Evolutionary conservation across 208 protist species (phyloP).

Genomic region (Vickermania ingenoplastis): DNA sequence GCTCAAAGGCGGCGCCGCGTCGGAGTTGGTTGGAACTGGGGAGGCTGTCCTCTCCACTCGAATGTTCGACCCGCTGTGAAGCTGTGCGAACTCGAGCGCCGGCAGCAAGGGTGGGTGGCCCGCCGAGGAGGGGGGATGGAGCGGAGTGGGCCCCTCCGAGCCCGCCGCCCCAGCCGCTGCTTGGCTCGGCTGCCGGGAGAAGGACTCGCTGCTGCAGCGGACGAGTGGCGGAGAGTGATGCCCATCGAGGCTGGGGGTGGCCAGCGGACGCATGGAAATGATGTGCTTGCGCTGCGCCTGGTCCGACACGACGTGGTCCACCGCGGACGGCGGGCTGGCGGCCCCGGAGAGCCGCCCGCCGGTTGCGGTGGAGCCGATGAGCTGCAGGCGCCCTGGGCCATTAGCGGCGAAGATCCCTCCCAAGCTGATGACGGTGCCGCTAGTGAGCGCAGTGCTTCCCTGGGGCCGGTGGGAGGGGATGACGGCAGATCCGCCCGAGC

Average conservation of each 20-base stretch:
- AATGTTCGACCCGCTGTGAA: background rate
- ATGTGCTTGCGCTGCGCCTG: background rate
- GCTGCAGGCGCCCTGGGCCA: no score
- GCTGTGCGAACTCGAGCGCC: conserved; percentile 1
- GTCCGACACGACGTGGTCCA: background rate
- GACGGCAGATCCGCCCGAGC: background rate
- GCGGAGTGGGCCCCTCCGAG: background rate
- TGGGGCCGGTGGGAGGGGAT: background rate
- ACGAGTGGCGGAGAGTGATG: no score
- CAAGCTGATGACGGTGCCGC: no score
- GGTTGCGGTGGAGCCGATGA: no score
- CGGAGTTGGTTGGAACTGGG: no score
- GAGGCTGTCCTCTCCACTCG: background rate
- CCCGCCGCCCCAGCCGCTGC: background rate
- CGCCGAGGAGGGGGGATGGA: background rate
- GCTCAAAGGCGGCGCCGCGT: no score
- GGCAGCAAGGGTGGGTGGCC: background rate
- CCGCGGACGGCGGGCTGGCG: no score
- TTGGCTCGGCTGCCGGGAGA: background rate
- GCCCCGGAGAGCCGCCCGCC: no score
- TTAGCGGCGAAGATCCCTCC: no score
- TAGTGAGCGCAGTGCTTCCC: background rate
- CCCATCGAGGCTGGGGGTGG: no score
- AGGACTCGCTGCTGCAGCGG: no score
- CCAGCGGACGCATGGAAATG: background rate